Evolutionary conservation across 2,329 filamentous ascomycete genomes (phyloP).

Genomic region (Bipolaris cookei): DNA sequence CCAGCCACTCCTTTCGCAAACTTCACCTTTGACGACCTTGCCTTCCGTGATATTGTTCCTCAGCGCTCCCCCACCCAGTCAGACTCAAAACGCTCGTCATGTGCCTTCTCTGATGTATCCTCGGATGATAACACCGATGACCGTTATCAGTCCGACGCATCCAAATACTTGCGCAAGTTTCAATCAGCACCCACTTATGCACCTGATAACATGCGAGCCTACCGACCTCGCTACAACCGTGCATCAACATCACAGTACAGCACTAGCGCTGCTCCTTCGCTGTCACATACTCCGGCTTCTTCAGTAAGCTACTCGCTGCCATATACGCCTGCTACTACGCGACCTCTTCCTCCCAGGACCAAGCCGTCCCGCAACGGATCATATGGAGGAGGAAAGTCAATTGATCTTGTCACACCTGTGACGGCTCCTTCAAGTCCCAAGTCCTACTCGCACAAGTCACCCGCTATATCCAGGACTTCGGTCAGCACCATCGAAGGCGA

Average conservation of each 20-base stretch:
- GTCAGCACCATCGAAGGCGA: slow-evolving; percentile 47
- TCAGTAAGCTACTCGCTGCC: slow-evolving; percentile 55
- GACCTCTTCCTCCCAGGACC: slow-evolving; percentile 50
- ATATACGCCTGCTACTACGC: slow-evolving; percentile 46
- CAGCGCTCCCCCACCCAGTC: slow-evolving; percentile 55
- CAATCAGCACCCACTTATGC: slow-evolving; percentile 34
- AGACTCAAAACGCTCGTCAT: slow-evolving; percentile 48
- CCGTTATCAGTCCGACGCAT: slow-evolving; percentile 48
- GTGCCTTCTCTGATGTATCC: slow-evolving; percentile 53
- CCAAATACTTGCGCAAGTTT: slow-evolving; percentile 53
- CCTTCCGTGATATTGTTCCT: slow-evolving; percentile 55
- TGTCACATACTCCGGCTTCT: slow-evolving; percentile 56
- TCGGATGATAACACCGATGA: slow-evolving; percentile 43
- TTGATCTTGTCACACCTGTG: slow-evolving; percentile 55
- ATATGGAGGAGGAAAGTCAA: slow-evolving; percentile 48
- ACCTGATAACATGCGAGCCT: slow-evolving; percentile 33
- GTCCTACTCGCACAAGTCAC: slow-evolving; percentile 43
- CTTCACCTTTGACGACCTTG: slow-evolving; percentile 49
- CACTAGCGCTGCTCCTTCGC: slow-evolving; percentile 51
- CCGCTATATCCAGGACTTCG: slow-evolving; percentile 42
- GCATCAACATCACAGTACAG: slow-evolving; percentile 46
- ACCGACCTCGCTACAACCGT: slow-evolving; percentile 46
- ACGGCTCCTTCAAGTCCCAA: slow-evolving; percentile 45
- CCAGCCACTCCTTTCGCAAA: slow-evolving; percentile 47
- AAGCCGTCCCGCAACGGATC: slow-evolving; percentile 47